Base-by-base conservation (phyloP, 106 monocot genomes). In the Acanthochlamys bracteata region DNA sequence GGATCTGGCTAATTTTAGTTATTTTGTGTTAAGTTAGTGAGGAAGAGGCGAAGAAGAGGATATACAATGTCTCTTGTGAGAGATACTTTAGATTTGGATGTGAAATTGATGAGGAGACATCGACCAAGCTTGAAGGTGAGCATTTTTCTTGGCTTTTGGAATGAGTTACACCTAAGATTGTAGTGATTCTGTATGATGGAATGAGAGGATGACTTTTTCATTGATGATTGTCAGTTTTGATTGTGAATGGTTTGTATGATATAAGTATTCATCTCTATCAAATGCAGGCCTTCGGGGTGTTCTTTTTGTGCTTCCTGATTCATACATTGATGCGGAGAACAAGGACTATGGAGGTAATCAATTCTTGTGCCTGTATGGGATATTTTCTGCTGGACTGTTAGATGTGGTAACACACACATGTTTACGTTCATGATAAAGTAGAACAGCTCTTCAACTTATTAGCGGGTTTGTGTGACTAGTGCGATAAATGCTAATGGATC, bases 61-160 rank as follows among this genome's bases (percentile, higher is more conserved):
- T 88, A 3, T 92, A 92, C 26, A 92, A 92, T 79, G 88, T 92
- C 1, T 92, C 88, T 2, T 93, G 92, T 64, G 88, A 88, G 73
- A 74, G 84, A 0, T 93, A 93, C 70, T 93, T 88, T 68, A 88
- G 88, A 54, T 93, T 88, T 71, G 88, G 88, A 42, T 93, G 92
- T 63, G 88, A 88, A 55, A 80, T 93, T 66, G 84, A 84, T 47
- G 92, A 88, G 68, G 92, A 88, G 55, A 93, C 84, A 22, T 93
- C 88, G 0, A 85, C 76, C 62, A 88, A 88, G 66, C 84, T 93
- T 58, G 88, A 88, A 86, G 92, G 88, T 93, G 25, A 22, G 55
- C 22, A 2, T 20, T 20, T 20, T 55, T 49, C 6, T 49, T 10
- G 12, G 49, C 33, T 33, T 33, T 33, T 33, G 33, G 33, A 33